These are phyloP conservation scores for Candida oleophila DNA, from an alignment of 805 yeast genomes.

Conservation along the genomic window DNA sequence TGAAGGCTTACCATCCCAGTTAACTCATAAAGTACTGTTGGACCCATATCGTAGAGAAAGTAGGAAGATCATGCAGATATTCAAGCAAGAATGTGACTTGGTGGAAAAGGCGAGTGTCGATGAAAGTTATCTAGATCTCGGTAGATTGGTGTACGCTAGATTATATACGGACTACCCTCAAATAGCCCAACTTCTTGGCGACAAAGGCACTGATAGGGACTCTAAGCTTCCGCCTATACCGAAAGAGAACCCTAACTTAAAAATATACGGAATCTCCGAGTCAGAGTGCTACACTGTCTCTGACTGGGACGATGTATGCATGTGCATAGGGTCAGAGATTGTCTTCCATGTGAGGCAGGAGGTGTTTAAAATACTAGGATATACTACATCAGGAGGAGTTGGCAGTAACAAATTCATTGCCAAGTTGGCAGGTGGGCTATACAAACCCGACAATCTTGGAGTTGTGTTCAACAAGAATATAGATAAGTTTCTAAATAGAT, in stretches of 20 bases:
- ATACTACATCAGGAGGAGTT: conserved; percentile 89
- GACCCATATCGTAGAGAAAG: conserved; percentile 92
- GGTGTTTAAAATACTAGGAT: conserved; percentile 59
- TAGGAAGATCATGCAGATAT: conserved; percentile 67
- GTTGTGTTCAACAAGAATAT: conserved; percentile 54
- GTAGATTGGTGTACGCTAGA: conserved; percentile 53
- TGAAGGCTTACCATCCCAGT: conserved; percentile 56
- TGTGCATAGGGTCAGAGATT: conserved; percentile 63
- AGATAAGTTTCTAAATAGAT: conserved; percentile 53
- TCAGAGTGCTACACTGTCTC: conserved; percentile 16
- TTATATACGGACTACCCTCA: conserved; percentile 49
- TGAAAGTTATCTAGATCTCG: conserved; percentile 86
- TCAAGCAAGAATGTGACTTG: conserved; percentile 58
- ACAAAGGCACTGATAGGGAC: conserved; percentile 10
- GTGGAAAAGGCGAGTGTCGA: conserved; percentile 96
- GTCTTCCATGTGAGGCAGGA: conserved; percentile 52
- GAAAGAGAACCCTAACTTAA: conserved; percentile 25
- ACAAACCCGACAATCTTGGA: conserved; percentile 87
- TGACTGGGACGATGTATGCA: conserved; percentile 79
- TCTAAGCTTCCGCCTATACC: conserved; percentile 49
- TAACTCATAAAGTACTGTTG: conserved; percentile 75
- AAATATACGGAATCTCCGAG: conserved; percentile 4
- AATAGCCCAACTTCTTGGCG: conserved; percentile 16
- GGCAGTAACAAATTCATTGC: conserved; percentile 76
- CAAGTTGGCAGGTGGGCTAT: conserved; percentile 80